Evolutionary conservation across 768 basidiomycete genomes (phyloP).

Genomic region (Podaxis sp.): DNA sequence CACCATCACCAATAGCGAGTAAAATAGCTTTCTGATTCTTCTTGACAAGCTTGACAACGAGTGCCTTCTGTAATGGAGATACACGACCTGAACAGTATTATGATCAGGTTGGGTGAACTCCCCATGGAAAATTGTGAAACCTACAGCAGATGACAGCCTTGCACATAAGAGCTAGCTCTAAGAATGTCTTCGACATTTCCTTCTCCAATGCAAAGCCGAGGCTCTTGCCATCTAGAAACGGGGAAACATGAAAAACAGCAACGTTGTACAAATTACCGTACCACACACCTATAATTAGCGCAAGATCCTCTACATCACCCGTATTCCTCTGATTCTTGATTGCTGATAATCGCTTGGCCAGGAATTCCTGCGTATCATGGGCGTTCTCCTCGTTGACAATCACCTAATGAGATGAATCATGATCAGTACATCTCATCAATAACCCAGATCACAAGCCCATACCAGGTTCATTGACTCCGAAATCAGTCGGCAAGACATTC

Average conservation of each 20-base stretch:
- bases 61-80: constrained; percentile 94
- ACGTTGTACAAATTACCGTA: not conserved
- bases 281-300: constrained; percentile 82
- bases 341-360: constrained; percentile 84
- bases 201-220: constrained; percentile 92
- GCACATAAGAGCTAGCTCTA: constrained; percentile 96
- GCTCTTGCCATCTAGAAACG: constrained; percentile 84
- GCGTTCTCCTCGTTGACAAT: constrained; percentile 91
- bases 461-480: constrained; percentile 99
- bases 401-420: constrained; percentile 48
- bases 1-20: constrained; percentile 97
- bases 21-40: constrained; percentile 91
- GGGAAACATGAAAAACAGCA: constrained; percentile 12
- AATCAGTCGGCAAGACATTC: constrained; percentile 94
- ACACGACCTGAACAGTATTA: constrained; percentile 69
- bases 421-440: constrained; percentile 1
- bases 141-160: constrained; percentile 97
- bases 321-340: constrained; percentile 91
- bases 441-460: constrained; percentile 21
- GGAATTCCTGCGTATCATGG: constrained; percentile 78
- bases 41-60: constrained; percentile 98
- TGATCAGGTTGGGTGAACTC: constrained; percentile 1
- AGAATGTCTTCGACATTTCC: constrained; percentile 82
- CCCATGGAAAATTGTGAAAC: constrained; percentile 25
- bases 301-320: constrained; percentile 93